phyloP scores from a whole-genome alignment of 768 basidiomycete genomes.

The Rhizopogon rudus region DNA sequence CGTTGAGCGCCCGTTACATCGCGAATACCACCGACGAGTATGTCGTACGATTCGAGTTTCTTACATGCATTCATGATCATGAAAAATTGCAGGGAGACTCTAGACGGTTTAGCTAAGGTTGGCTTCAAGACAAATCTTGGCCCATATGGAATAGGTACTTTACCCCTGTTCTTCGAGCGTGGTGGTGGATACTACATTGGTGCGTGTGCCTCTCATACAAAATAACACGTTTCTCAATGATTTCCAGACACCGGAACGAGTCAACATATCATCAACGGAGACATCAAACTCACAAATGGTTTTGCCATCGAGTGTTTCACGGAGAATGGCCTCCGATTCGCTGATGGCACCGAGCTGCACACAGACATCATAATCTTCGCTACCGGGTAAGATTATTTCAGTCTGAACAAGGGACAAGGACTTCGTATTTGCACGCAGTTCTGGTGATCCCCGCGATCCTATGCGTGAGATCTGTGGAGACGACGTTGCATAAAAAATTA shows the following conservation, averaged over 20 bases:
- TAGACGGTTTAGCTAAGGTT: too few relatives aligned
- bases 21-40: too few relatives aligned
- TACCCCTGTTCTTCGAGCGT: too few relatives aligned
- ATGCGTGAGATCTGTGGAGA: slow-evolving; percentile 42
- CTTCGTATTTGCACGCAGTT: slow-evolving; percentile 25
- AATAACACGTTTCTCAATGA: too few relatives aligned
- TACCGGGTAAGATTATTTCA: slow-evolving; percentile 16
- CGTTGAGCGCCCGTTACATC: too few relatives aligned
- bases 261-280: slow-evolving; percentile 39
- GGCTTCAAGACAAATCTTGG: too few relatives aligned
- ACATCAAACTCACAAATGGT: slow-evolving; percentile 48
- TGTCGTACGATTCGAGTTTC: too few relatives aligned
- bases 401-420: background rate
- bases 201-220: too few relatives aligned
- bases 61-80: too few relatives aligned
- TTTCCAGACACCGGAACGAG: slow-evolving; percentile 33
- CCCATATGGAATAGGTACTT: too few relatives aligned
- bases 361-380: slow-evolving; percentile 30
- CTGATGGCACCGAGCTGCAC: slow-evolving; percentile 24
- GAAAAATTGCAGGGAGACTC: too few relatives aligned
- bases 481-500: slow-evolving; percentile 39
- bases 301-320: slow-evolving; percentile 27
- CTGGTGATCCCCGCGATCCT: slow-evolving; percentile 38
- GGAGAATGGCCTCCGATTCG: slow-evolving; percentile 22
- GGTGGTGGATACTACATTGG: too few relatives aligned